Evolutionary conservation across 805 yeast species (phyloP), one percentile per base, ranked within the genome.

Genomic region (Lipomyces anomalus): DNA sequence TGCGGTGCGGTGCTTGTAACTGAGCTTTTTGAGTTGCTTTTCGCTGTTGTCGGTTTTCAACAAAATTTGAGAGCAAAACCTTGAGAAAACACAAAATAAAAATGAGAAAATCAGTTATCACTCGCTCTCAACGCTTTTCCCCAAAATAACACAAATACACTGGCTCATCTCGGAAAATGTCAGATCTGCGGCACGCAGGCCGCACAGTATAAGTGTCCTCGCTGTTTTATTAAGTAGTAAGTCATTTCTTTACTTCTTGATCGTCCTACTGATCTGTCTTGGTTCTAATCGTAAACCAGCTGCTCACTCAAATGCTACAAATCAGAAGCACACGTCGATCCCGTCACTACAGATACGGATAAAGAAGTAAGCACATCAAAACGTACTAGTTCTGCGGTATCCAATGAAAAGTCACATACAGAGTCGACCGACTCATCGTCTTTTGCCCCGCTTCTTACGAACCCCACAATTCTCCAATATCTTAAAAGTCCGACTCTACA

Each of bases 261-360:
- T 36, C 34, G 22, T 17, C 26, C 35, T 35, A 24, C 43, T n/a
- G 9, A 21, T 22, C 24, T 13, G 22, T 20, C 11, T 35, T n/a
- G 41, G 17, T 20, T 13, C 18, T 18, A 20, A 7, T 29, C 26
- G n/a, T 13, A 23, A 20, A 30, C 4, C 26, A 47, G 70, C 60
- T 84, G 94, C 60, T 76, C 84, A 0, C 56, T 84, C 4, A 57
- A 45, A 2, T 84, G 95, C 56, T 84, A 17, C 13, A 6, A 11
- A 2, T 11, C 21, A 1, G 36, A 23, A 7, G 5, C 38, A 11
- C 78, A 73, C 52, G 48, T 40, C 28, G 71, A 65, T 43, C 52
- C 59, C 38, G 46, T 50, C 7, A 47, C 44, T 24, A 33, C 28
- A 22, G 40, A 29, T 5, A 21, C 38, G 53, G 58, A 23, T 35